These are phyloP conservation scores for Lipomyces sp. DNA, from an alignment of 805 yeast genomes.

Conservation along the genomic window DNA sequence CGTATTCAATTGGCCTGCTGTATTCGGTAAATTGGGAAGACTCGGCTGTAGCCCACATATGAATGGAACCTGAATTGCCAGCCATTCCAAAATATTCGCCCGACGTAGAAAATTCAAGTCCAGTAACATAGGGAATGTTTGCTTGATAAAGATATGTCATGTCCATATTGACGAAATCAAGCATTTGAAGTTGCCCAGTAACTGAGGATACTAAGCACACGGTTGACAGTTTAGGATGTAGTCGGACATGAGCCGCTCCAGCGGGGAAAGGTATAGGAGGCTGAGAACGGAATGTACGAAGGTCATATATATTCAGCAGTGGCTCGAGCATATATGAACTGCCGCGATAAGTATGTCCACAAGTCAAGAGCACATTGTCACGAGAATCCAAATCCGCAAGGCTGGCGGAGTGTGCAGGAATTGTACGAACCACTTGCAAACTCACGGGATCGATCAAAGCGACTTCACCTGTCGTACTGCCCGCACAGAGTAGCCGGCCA, in stretches of 20 bases:
- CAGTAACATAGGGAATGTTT: constrained; percentile 47
- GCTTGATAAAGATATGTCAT: constrained; percentile 64
- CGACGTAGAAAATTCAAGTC: constrained; percentile 56
- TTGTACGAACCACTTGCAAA: constrained; percentile 34
- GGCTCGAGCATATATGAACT: constrained; percentile 60
- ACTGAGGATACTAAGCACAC: constrained; percentile 70
- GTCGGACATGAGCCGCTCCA: constrained; percentile 78
- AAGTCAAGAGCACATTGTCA: constrained; percentile 55
- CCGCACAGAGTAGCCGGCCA: constrained; percentile 37
- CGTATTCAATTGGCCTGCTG: constrained; percentile 53
- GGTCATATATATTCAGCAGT: constrained; percentile 75
- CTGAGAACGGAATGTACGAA: constrained; percentile 64
- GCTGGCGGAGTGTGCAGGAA: constrained; percentile 41
- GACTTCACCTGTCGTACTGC: constrained; percentile 38
- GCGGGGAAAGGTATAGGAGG: constrained; percentile 85
- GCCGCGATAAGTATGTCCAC: constrained; percentile 60
- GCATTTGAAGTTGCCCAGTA: constrained; percentile 78
- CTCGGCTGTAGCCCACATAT: constrained; percentile 61
- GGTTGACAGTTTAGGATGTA: constrained; percentile 84
- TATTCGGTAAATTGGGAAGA: constrained; percentile 45
- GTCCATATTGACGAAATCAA: constrained; percentile 79
- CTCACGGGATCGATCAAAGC: constrained; percentile 40
- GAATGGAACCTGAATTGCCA: constrained; percentile 61
- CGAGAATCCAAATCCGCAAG: constrained; percentile 41
- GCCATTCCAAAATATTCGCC: constrained; percentile 76